Conservation (phyloP, 306 rosid genomes). For the Vigna reflexopilosa region DNA sequence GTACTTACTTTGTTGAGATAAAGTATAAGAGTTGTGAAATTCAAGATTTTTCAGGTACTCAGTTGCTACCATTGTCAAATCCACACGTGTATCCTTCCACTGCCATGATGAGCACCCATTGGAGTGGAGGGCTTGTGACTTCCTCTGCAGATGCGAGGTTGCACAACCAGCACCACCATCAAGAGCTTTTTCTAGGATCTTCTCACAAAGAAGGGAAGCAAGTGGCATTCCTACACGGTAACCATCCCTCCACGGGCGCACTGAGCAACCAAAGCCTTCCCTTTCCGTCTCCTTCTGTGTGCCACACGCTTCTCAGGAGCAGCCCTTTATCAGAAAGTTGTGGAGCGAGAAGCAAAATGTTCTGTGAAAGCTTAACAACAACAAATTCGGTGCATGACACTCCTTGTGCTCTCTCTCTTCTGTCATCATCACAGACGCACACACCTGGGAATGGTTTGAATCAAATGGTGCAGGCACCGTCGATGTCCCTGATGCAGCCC, state of each 20-base stretch:
- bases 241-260: background rate
- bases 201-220: slow-evolving; percentile 56
- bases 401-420: slow-evolving; percentile 99
- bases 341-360: slow-evolving; percentile 53
- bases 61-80: slow-evolving; percentile 66
- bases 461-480: slow-evolving; percentile 56
- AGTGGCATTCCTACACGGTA: slow-evolving; percentile 52
- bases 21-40: background rate
- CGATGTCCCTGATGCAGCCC: slow-evolving; percentile 63
- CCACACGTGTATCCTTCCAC: slow-evolving; percentile 61
- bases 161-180: slow-evolving; percentile 53
- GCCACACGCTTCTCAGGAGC: slow-evolving; percentile 57
- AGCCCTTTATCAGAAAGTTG: slow-evolving; percentile 55
- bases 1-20: background rate
- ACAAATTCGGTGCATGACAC: slow-evolving; percentile 57
- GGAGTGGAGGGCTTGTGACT: slow-evolving; percentile 58
- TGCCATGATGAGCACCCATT: slow-evolving; percentile 53
- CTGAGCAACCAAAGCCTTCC: slow-evolving; percentile 42
- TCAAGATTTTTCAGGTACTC: slow-evolving; percentile 66
- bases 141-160: slow-evolving; percentile 57
- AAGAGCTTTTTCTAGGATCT: slow-evolving; percentile 55
- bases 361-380: slow-evolving; percentile 51
- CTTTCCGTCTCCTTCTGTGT: slow-evolving; percentile 46
- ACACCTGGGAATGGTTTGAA: slow-evolving; percentile 60
- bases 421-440: slow-evolving; percentile 88